Conservation (phyloP, 441 rosid species). For the Populus hybrid region DNA sequence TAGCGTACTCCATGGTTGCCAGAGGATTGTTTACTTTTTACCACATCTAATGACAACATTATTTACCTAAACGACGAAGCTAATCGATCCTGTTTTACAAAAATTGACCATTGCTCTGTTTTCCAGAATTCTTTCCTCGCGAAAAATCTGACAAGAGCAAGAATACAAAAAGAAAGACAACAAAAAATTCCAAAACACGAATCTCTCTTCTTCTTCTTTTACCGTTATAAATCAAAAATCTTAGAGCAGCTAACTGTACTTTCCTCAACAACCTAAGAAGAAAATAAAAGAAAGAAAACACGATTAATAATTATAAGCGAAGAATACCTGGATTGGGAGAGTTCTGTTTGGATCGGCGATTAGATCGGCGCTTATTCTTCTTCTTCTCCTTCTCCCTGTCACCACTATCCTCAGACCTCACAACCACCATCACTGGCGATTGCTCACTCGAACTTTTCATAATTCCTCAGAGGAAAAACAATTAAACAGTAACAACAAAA, state of each 20-base stretch:
- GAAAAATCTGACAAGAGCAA: not conserved
- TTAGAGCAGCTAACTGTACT: not conserved
- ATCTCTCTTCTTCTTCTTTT: not conserved
- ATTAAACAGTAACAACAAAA: not conserved
- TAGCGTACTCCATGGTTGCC: not conserved
- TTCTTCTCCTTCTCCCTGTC: too few relatives aligned
- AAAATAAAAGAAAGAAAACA: not conserved
- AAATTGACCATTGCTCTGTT: not conserved
- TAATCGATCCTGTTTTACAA: too few relatives aligned
- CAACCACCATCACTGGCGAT: too few relatives aligned
- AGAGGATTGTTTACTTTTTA: not conserved
- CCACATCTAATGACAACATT: not conserved
- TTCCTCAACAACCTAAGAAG: too few relatives aligned
- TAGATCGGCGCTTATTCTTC: slow-evolving; percentile 26
- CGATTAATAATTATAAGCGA: not conserved
- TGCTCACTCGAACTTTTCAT: too few relatives aligned
- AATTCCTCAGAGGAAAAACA: not conserved
- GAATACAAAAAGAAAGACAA: not conserved
- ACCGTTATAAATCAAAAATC: not conserved
- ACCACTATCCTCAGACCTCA: too few relatives aligned
- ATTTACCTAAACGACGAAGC: too few relatives aligned
- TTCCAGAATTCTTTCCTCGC: not conserved
- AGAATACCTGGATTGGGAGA: slow-evolving; percentile 38
- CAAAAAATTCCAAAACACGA: too few relatives aligned
- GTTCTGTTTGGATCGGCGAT: slow-evolving; percentile 66